Evolutionary conservation across 768 basidiomycete species (phyloP), one percentile per base, ranked within the genome.

Genomic region (Cystobasidiopsis lactophilus): DNA sequence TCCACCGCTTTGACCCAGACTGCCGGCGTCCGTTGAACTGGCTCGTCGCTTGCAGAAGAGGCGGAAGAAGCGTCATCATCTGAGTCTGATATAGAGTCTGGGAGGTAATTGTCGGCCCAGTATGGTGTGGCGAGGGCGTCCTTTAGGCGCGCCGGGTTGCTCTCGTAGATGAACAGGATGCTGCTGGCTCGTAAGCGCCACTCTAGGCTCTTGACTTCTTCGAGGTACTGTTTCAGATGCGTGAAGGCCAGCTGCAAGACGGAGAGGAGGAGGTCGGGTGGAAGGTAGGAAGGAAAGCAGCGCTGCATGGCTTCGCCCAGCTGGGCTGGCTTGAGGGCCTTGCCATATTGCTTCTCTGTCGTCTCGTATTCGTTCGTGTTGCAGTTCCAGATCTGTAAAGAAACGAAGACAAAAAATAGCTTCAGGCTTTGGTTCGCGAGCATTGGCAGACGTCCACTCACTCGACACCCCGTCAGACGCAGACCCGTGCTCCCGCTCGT

Each of bases 391-490:
- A 85, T 81, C 85, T 86, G 40, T 3, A 9, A 1, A 51, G 19
- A 53, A 16, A 23, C 18, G 29, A 13, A 30, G 40, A 40, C 37
- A 48, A 2, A 16, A 27, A n/a, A 7, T 23, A 5, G 10, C 23
- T 18, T 54, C 10, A 44, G 3, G 9, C n/a, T n/a, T n/a, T n/a
- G n/a, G n/a, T n/a, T n/a, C n/a, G n/a, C n/a, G n/a, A n/a, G n/a
- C n/a, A n/a, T n/a, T n/a, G n/a, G n/a, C n/a, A 3, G 40, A 51
- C 24, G 21, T 3, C n/a, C 35, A 64, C 74, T 50, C 58, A 86
- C 91, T 72, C 86, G 83, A 66, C 85, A 95, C 5, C 84, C 93
- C 1, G 88, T 93, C 46, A 95, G 66, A 37, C 84, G 68, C 3
- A 95, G 56, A 0, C 91, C 93, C 0, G 78, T 80, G 65, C 77